phyloP scores from a whole-genome alignment of 768 basidiomycete genomes.

The Cystoderma amianthinum region DNA sequence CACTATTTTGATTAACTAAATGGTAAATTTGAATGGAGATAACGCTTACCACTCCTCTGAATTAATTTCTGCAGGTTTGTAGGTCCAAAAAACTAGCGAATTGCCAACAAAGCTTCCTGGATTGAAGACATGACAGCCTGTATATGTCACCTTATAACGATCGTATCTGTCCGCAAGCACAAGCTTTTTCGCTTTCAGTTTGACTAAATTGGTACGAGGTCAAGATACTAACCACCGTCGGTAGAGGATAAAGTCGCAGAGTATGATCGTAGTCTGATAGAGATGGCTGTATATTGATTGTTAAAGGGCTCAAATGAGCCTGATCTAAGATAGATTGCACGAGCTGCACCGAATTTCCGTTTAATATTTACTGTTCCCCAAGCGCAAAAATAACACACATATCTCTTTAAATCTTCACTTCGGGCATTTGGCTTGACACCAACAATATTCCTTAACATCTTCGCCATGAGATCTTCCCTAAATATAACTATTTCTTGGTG shows the following conservation, averaged over 20 bases:
- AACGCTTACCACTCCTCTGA: conserved; percentile 79
- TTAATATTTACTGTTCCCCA: not conserved
- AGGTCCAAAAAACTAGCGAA: conserved; percentile 83
- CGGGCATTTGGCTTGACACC: conserved; percentile 77
- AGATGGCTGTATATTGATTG: conserved; percentile 78
- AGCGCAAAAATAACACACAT: conserved; percentile 42
- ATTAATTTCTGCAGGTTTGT: conserved; percentile 76
- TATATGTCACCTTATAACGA: conserved; percentile 92
- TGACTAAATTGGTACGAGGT: conserved; percentile 1
- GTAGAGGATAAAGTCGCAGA: conserved; percentile 88
- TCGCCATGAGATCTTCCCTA: conserved; percentile 88
- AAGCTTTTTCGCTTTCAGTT: conserved; percentile 39
- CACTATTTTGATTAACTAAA: no score
- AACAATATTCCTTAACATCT: conserved; percentile 89
- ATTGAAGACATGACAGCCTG: conserved; percentile 98
- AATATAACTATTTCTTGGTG: conserved; percentile 94
- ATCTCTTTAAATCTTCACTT: conserved; percentile 81
- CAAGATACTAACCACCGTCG: conserved; percentile 65
- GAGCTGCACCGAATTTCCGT: conserved; percentile 40
- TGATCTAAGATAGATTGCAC: conserved; percentile 97
- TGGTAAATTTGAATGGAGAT: no score
- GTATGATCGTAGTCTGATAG: conserved; percentile 89
- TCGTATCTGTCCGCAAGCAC: conserved; percentile 96
- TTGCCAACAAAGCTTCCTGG: conserved; percentile 88
- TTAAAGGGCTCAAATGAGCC: conserved; percentile 86